Base-by-base conservation (phyloP, 2,329 filamentous ascomycete species). In the Metarhizium sp. region DNA sequence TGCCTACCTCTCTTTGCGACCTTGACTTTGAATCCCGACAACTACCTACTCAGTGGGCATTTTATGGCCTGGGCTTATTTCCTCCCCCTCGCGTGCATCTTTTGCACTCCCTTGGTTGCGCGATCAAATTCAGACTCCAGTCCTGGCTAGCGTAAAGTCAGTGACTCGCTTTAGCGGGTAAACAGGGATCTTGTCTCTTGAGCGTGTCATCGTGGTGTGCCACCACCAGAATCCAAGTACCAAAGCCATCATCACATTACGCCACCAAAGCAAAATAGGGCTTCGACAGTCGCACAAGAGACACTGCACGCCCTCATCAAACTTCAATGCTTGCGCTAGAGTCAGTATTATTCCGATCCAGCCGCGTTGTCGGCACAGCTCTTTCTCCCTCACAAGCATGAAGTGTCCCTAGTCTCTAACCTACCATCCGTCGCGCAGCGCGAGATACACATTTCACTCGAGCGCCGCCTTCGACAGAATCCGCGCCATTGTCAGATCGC, bases 391-490 rank as follows among this genome's bases (percentile, higher is more conserved):
- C 25, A 25, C 25, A 25, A 25, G 25, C 25, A 25, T 25, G 25
- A 25, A 25, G 25, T 25, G 25, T 25, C 25, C 25, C 25, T 25
- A 25, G 25, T 25, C 25, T 25, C 52, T 54, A 14, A 54, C 52
- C 16, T 50, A n/a, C 30, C 14, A 14, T 49, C 13, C 38, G 14
- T 32, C 29, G 47, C 25, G 18, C 29, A 54, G 46, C 16, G 36
- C 47, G 25, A 25, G 48, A 52, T 57, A 57, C 25, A 46, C 67
- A 48, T 67, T 66, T 50, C 57, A 60, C 40, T 60, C 59, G 53
- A 60, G 58, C 59, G 63, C 62, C 61, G 59, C 69, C 53, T 57
- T 65, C 53, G 57, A 61, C 58, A 64, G 67, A 56, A 57, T 69
- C 63, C 63, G 65, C 58, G 61, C 58, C 56, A 25, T 25, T 25